These are phyloP conservation scores for Tuber umbilicatum DNA, from an alignment of 495 filamentous ascomycete genomes.

Conservation along the genomic window DNA sequence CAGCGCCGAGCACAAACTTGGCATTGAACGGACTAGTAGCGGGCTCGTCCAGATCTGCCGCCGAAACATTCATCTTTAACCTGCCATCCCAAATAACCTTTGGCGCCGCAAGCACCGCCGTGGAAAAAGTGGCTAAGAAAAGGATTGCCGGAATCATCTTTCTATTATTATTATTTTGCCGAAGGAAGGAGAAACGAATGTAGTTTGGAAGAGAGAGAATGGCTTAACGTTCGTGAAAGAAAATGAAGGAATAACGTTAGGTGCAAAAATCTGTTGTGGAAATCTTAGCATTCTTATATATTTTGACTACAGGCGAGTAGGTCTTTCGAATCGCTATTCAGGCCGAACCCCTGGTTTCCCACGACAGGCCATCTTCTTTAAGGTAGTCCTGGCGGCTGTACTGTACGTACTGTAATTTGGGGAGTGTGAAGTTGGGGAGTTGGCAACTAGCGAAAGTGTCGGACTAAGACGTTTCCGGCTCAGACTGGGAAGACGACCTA, in stretches of 20 bases:
- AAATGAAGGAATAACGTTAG: neutral
- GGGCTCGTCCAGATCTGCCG: slow-evolving; percentile 21
- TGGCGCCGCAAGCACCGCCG: slow-evolving; percentile 3
- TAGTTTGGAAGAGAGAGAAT: neutral
- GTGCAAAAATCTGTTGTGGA: neutral
- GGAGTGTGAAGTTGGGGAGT: neutral
- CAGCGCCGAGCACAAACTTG: slow-evolving; percentile 34
- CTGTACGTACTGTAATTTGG: neutral
- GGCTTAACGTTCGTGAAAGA: neutral
- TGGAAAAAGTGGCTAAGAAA: neutral
- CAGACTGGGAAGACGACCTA: neutral
- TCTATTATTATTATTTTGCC: neutral
- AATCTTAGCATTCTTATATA: neutral
- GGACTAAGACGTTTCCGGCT: neutral
- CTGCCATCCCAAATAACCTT: slow-evolving; percentile 36
- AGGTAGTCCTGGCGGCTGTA: neutral
- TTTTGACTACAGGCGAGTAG: neutral
- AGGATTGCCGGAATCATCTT: neutral
- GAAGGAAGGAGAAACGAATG: neutral
- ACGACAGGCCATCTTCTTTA: neutral
- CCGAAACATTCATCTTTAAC: slow-evolving; percentile 9
- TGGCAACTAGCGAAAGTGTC: neutral
- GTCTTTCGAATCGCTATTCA: neutral
- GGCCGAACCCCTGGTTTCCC: neutral
- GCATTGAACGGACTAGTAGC: slow-evolving; percentile 31